Base-by-base conservation (phyloP, 2,329 filamentous ascomycete genomes). In the Ploettnerulaceae sp. region DNA sequence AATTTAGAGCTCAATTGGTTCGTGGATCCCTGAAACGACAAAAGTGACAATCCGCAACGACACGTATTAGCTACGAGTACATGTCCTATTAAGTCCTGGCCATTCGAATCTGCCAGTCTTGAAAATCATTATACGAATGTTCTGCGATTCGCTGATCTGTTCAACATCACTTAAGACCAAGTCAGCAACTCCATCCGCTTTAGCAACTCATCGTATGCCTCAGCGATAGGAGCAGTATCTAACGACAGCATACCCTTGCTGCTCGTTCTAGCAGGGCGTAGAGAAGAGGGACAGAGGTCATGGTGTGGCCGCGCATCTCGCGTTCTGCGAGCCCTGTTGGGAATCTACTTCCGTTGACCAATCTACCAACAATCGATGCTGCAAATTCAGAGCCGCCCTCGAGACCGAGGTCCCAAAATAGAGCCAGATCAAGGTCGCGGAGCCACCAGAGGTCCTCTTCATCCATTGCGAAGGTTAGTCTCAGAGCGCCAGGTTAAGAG, bases 171-270 rank as follows among this genome's bases (percentile, higher is more conserved):
- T 18, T 9, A n/a, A 22, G 26, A 41, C 18, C 21, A n/a, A 22
- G 11, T 15, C 28, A 12, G 9, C 20, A 29, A 26, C 15, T 24
- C 25, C 39, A 12, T 28, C 46, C 42, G 26, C 45, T 25, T 14
- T 25, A 40, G 26, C 31, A 31, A 5, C 28, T 17, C 4, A 15
- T 56, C 57, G 60, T 43, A 65, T 65, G 62, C 57, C 59, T 64
- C 56, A 58, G 58, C 50, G 49, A 57, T 59, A 62, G 57, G 18
- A 37, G 45, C 21, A 24, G 24, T 35, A 15, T 38, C 14, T 31
- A 45, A 56, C 61, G 61, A 61, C 61, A 61, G 61, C 61, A 56
- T 48, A n/a, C 38, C 38, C 44, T 51, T 60, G 62, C 61, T 64
- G 61, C 49, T 63, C 58, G 58, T 58, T 33, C 5, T 36, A 34